Percentiles rank a stretch among this genome's conserved stretches.
phyloP scores from a whole-genome alignment of 345 rosid genomes.

The Eucalyptus sideroxylon region DNA sequence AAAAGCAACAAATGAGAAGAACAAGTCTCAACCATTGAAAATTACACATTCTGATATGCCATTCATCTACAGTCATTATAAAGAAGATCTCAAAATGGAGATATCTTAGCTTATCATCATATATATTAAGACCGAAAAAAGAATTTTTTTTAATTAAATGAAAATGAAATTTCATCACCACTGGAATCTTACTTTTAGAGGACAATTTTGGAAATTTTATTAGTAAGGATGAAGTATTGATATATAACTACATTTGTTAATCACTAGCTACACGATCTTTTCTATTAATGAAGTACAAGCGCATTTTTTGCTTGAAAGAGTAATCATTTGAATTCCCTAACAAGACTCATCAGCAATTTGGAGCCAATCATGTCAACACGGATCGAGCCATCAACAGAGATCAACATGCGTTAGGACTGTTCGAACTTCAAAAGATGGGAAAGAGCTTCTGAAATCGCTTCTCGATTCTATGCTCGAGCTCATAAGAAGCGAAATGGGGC shows the following conservation, averaged over 20 bases:
- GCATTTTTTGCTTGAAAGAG: background rate
- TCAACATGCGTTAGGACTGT: rapidly evolving
- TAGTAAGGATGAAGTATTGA: too few species aligned
- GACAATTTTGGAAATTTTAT: background rate
- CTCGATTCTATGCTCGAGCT: background rate
- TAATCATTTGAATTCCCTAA: background rate
- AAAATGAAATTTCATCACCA: background rate
- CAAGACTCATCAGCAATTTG: background rate
- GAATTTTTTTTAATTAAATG: background rate
- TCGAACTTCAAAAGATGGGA: background rate
- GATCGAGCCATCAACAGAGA: rapidly evolving
- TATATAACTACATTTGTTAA: background rate
- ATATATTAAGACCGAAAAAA: background rate
- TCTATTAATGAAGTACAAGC: background rate
- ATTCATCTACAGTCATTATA: background rate
- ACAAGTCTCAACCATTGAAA: background rate
- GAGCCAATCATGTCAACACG: background rate
- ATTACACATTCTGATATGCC: background rate
- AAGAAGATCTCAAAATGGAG: background rate
- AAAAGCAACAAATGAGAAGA: background rate
- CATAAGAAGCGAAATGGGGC: background rate
- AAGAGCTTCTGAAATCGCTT: background rate
- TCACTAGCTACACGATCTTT: background rate
- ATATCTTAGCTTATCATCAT: background rate
- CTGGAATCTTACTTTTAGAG: background rate